Base-by-base conservation (phyloP, 805 yeast genomes). In the Jamesozyma hellenica region DNA sequence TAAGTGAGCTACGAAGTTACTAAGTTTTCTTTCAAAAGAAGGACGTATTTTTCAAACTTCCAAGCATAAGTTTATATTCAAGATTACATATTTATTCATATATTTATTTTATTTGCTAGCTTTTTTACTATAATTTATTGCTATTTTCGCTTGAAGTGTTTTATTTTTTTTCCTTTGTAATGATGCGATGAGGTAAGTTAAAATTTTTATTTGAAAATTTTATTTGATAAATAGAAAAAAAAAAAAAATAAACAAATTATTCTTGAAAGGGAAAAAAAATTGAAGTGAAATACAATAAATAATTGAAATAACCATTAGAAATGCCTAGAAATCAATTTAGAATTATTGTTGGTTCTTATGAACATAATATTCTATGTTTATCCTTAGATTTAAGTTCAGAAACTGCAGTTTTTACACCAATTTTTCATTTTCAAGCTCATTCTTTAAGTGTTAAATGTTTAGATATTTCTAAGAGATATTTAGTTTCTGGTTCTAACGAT, bases 371-470 rank as follows among this genome's bases (percentile, higher is more conserved):
- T 35, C 65, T 88, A 31, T 87, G 96, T 67, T 68, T 87, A 13
- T 84, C 96, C 1, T 65, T 85, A 33, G 71, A 79, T n/a, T 51
- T 85, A 19, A 72, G 77, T 2, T 36, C 42, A 23, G 39, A 38
- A 15, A 66, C 71, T 8, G 79, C 87, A 1, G 68, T 84, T 9
- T 92, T 92, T 65, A 87, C 86, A 34, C 95, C 97, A 2, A 79
- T 92, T 32, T 92, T 92, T 68, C 96, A 92, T 60, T 90, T 92
- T 63, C 86, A 90, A 51, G 95, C 98, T 1, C 98, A 92, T 62
- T 69, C 95, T 0, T 70, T 86, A 38, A 82, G 96, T 28, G 85
- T 92, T 41, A 81, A 88, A 59, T 72, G 92, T 35, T 69, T 92
- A 48, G 96, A 90, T 46, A 67, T 79, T 16, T 84, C 92, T 23